Base-by-base conservation (phyloP, 306 rosid genomes). In the Pterocarpus macrocarpus region DNA sequence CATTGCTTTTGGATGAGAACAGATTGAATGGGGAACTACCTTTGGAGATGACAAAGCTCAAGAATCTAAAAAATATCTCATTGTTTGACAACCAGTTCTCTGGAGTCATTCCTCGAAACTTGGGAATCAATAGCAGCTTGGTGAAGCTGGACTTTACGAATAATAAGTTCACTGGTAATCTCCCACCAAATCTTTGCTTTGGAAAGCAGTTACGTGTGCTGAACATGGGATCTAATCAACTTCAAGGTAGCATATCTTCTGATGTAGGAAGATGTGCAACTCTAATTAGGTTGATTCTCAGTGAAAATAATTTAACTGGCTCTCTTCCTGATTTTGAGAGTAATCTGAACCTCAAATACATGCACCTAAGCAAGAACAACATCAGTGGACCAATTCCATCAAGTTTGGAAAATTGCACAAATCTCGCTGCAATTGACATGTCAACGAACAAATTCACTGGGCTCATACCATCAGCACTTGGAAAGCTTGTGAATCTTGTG, bases 21-120 rank as follows among this genome's bases (percentile, higher is more conserved):
- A 63, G 74, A 1, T 64, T 91, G 72, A 36, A 7, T 28, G 90
- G 95, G 59, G 85, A 89, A 55, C 72, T 91, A 2, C 90, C 95
- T 70, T 45, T 70, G 39, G 87, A 82, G 86, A 80, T 87, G 74
- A 75, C 88, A 22, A 86, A 85, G 80, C 89, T 87, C 55, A 87
- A 76, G 83, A 81, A 82, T 30, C 90, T 91, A n/a, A 43, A 72
- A 69, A 91, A 80, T 67, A 58, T 91, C 36, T 53, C 88, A 3
- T 69, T 91, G 85, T 89, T 33, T 43, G 33, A 84, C 75, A 91
- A 91, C 80, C 71, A 32, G 8, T 86, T 89, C 82, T 91, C 45
- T 34, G 95, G 95, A 59, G 82, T 81, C 45, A 76, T 35, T 11
- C 69, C 69, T 64, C 69, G 14, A 14, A 14, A 36, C 45, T 35